Base-by-base conservation (phyloP, 768 basidiomycete species). In the Phanerochaete sordida region DNA sequence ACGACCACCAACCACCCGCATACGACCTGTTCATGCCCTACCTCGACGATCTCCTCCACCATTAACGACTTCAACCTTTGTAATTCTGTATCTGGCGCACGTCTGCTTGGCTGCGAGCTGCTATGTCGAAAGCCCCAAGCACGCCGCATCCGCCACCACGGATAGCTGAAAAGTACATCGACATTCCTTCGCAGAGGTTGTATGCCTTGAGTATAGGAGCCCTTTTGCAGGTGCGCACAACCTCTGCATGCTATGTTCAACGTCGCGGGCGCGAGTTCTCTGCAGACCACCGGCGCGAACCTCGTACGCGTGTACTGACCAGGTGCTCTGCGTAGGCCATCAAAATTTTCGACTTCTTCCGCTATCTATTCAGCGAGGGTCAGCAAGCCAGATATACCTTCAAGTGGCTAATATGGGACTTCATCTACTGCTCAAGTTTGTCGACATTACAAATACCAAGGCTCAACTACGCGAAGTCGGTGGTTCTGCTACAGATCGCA, bases 351-450 rank as follows among this genome's bases (percentile, higher is more conserved):
- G 91, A 95, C 70, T 79, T 90, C 53, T 61, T 89, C 21, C 79
- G 80, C 66, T 83, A 76, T 50, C 69, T 83, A 56, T 70, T 87
- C 60, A 72, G 81, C 15, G 70, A 77, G 59, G 76, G 79, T 59
- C 75, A 77, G 68, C 68, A 72, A 59, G 74, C 57, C 52, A 75
- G 56, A 66, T 78, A 69, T 79, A 82, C 76, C 71, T 77, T 70
- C 60, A 91, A 91, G 75, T 92, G 90, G 88, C 75, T 88, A n/a
- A 72, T 84, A 39, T 76, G 86, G 63, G 91, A 91, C 74, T 77
- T 86, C 66, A 73, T 80, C 24, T 90, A 84, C 68, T 81, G 85
- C 66, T 62, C 77, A 0, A 63, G 79, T 26, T 81, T 91, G 31
- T 77, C 83, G 4, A 80, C 78, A 66, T 77, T 92, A 15, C 85